These are phyloP conservation scores for Penicillium verrucosum DNA, from an alignment of 2,329 filamentous ascomycete species.

Conservation along the genomic window DNA sequence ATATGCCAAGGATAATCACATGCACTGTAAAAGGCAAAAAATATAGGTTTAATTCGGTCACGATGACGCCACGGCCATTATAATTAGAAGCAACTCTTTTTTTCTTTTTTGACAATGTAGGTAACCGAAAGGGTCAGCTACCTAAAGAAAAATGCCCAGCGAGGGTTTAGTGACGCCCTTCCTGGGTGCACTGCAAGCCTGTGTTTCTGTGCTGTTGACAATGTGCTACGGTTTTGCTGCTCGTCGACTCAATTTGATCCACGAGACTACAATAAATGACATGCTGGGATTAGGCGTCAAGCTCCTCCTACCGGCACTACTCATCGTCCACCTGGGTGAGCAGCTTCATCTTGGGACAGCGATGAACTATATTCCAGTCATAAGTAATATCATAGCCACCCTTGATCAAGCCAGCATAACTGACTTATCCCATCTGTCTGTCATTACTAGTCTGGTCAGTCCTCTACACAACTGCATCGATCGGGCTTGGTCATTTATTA, in stretches of 20 bases:
- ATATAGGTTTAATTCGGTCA: background rate
- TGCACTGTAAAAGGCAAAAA: too few relatives aligned
- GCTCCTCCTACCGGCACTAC: background rate
- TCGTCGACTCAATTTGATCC: background rate
- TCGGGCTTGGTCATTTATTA: background rate
- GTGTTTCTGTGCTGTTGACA: background rate
- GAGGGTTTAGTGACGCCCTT: background rate
- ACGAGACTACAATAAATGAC: background rate
- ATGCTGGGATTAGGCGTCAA: background rate
- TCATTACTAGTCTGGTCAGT: background rate
- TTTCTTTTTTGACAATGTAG: background rate
- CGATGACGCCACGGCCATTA: slow-evolving; percentile 11
- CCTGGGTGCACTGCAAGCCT: background rate
- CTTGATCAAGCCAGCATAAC: background rate
- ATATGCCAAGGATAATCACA: too few relatives aligned
- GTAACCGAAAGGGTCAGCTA: too few relatives aligned
- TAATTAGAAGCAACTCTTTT: background rate
- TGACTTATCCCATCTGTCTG: background rate
- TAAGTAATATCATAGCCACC: background rate
- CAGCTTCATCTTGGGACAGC: background rate
- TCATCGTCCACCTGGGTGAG: background rate
- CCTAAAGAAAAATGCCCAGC: background rate
- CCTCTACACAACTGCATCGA: background rate
- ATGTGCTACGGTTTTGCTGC: background rate
- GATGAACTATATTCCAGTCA: background rate